These are phyloP conservation scores for Hyphopichia pseudoburtonii DNA, from an alignment of 1,139 yeast genomes.

Conservation along the genomic window DNA sequence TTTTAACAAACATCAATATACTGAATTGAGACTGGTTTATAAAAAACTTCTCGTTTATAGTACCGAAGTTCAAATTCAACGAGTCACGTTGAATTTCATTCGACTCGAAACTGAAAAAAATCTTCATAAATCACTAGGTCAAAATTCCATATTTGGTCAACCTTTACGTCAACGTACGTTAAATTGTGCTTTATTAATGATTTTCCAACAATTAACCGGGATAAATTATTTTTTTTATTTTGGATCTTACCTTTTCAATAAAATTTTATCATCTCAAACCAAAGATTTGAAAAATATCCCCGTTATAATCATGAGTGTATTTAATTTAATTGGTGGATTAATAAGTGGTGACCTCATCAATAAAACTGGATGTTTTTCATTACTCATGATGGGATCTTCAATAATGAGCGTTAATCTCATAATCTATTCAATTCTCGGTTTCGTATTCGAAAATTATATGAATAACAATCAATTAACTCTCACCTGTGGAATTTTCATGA, in stretches of 20 bases:
- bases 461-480: background rate
- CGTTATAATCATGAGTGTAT: slow-evolving; percentile 13
- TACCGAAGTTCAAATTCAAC: background rate
- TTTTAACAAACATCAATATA: background rate
- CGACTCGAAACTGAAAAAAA: background rate
- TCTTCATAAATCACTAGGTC: background rate
- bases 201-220: slow-evolving; percentile 35
- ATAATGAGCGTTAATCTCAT: slow-evolving; percentile 17
- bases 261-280: background rate
- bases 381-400: slow-evolving; percentile 12
- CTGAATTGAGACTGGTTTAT: background rate
- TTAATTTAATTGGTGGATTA: slow-evolving; percentile 18
- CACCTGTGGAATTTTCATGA: background rate
- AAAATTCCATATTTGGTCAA: background rate
- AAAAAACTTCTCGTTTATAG: background rate
- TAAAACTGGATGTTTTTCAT: slow-evolving; percentile 5
- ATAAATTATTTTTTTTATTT: slow-evolving; percentile 36
- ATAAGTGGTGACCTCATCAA: slow-evolving; percentile 12
- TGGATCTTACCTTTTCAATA: slow-evolving; percentile 21
- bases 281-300: slow-evolving; percentile 6
- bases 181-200: slow-evolving; percentile 22
- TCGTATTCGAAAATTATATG: background rate
- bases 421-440: slow-evolving; percentile 12
- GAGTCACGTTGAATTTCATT: background rate
- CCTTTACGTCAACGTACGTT: background rate